phyloP scores from a whole-genome alignment of 805 yeast genomes.

The Saturnispora besseyi region DNA sequence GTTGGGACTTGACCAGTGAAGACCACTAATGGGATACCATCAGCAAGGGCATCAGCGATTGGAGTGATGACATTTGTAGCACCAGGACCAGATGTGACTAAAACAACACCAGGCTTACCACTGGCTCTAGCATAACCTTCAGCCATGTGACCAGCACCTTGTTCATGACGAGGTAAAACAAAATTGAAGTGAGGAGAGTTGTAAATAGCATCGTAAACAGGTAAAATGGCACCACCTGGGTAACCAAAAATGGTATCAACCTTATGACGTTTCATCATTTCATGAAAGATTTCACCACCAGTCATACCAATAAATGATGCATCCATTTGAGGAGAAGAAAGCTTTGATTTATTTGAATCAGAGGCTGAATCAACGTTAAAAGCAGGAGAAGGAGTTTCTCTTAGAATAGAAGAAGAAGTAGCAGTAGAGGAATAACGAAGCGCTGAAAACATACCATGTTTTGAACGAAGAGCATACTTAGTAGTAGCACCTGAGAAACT shows the following conservation, averaged over 20 bases:
- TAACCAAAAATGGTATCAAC: slow-evolving; percentile 96
- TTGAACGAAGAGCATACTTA: not conserved
- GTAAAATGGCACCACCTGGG: slow-evolving; percentile 98
- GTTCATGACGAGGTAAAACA: slow-evolving; percentile 93
- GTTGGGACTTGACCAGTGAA: slow-evolving; percentile 98
- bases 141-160: slow-evolving; percentile 99
- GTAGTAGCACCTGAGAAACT: not conserved
- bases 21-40: slow-evolving; percentile 95
- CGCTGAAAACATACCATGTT: not conserved
- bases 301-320: slow-evolving; percentile 89
- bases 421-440: slow-evolving; percentile 9
- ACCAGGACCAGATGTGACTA: slow-evolving; percentile 99
- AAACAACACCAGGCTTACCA: slow-evolving; percentile 95
- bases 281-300: slow-evolving; percentile 98
- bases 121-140: slow-evolving; percentile 95
- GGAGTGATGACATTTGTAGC: slow-evolving; percentile 99
- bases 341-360: slow-evolving; percentile 17
- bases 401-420: slow-evolving; percentile 3
- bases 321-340: slow-evolving; percentile 34
- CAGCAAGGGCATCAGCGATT: slow-evolving; percentile 94
- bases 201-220: slow-evolving; percentile 95
- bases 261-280: slow-evolving; percentile 94
- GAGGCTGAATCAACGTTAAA: slow-evolving; percentile 12
- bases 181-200: slow-evolving; percentile 83
- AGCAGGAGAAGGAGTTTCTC: slow-evolving; percentile 18